Evolutionary conservation across 306 rosid species (phyloP), one percentile per base, ranked within the genome.

Genomic region (Mimosa pudica): DNA sequence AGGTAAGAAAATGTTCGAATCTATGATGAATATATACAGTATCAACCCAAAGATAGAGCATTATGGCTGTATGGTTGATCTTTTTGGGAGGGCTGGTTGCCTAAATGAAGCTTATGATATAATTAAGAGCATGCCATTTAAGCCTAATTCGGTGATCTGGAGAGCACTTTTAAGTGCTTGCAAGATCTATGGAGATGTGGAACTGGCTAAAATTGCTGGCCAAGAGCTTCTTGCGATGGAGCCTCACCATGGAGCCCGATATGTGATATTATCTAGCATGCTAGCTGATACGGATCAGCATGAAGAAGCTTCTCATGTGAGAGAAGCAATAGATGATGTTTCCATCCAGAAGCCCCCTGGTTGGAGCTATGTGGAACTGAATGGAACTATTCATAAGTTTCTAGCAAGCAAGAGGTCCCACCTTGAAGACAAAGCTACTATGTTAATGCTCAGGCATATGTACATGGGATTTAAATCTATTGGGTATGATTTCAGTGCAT

Each of bases 21-120:
- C 86, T 46, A 84, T 87, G 88, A 13, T 65, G 32, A 69, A 48
- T 48, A 83, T 64, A 16, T 70, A 80, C 35, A 74, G 73, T 44
- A 54, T 85, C 5, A 35, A 24, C n/a, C 88, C 87, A 70, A 62
- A 58, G 38, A 80, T 80, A 70, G 80, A 82, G 71, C 88, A 87
- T 78, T 87, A 87, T 75, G 88, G 86, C 4, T 85, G 88, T 68
- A 80, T 87, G 82, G 85, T 87, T 74, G 88, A 82, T n/a, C 90
- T 87, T 68, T 84, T 84, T 12, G 88, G 90, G 36, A 84, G 86
- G 58, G 86, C 84, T 20, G 86, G 88, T 36, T 18, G 2, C 33
- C 64, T 85, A 70, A 77, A 82, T 11, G 83, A 87, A 65, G 90
- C 90, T 1, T 68, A 80, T 82, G 6, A 7, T 24, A 66, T 85